These are phyloP conservation scores for Cutaneotrichosporon sp. DNA, from an alignment of 1,284 basidiomycete genomes.

Conservation along the genomic window DNA sequence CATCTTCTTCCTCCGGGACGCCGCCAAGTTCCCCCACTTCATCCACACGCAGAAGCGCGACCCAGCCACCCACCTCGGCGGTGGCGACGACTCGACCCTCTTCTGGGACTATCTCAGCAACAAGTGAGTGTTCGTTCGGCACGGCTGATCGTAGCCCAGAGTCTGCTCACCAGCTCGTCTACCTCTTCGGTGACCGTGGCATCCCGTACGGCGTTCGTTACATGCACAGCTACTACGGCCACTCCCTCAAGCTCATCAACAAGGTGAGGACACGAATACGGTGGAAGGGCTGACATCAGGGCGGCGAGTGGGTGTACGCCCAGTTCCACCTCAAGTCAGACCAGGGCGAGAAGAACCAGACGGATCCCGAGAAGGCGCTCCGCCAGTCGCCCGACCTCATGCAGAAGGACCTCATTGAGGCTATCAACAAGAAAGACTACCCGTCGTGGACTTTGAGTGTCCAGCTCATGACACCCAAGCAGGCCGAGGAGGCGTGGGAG, in stretches of 20 bases:
- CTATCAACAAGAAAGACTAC: conserved; percentile 73
- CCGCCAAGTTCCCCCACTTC: conserved; percentile 64
- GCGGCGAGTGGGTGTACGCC: conserved; percentile 77
- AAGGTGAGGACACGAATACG: conserved; percentile 36
- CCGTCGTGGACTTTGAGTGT: conserved; percentile 45
- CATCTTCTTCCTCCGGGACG: conserved; percentile 56
- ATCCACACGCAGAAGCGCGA: conserved; percentile 85
- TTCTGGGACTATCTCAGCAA: conserved; percentile 83
- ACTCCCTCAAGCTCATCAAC: conserved; percentile 86
- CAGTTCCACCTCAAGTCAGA: conserved; percentile 77
- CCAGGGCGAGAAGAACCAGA: conserved; percentile 67
- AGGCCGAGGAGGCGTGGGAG: conserved; percentile 77
- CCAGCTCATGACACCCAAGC: conserved; percentile 85
- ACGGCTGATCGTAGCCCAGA: conserved; percentile 62
- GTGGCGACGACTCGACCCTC: conserved; percentile 45
- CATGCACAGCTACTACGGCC: conserved; percentile 87
- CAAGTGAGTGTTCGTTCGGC: conserved; percentile 60
- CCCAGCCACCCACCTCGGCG: conserved; percentile 54
- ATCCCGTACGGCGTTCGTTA: conserved; percentile 71
- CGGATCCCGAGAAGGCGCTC: conserved; percentile 48
- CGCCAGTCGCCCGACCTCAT: conserved; percentile 72
- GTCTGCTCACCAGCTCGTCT: conserved; percentile 82
- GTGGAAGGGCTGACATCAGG: conserved; percentile 25
- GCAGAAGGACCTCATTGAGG: conserved; percentile 67
- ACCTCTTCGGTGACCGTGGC: conserved; percentile 60